These are phyloP conservation scores for Lavandula angustifolia DNA, from an alignment of 257 asterid species.

Conservation along the genomic window DNA sequence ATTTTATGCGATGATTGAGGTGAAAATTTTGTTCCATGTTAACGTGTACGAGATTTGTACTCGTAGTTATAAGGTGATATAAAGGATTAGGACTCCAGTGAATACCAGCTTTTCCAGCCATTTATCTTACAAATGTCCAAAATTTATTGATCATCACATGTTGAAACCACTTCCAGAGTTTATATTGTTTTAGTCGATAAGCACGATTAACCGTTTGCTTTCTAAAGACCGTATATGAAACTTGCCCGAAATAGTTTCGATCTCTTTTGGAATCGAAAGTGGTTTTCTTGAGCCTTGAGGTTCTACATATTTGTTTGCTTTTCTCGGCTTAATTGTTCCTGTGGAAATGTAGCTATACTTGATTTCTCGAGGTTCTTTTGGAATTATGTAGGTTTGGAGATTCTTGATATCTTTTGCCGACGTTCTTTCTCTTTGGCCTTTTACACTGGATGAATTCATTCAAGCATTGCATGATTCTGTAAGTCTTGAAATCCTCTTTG, in stretches of 20 bases:
- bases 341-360: conserved; percentile 11
- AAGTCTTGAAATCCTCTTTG: conserved; percentile 35
- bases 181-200: background rate
- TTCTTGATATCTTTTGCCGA: conserved; percentile 84
- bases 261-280: background rate
- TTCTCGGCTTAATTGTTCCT: conserved; percentile 11
- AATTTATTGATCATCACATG: background rate
- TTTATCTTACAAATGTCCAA: conserved; percentile 11
- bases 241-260: conserved; percentile 8
- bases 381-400: conserved; percentile 69
- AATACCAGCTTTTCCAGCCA: background rate
- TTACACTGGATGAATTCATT: conserved; percentile 81
- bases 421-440: conserved; percentile 93
- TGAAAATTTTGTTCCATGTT: background rate
- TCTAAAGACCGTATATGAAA: conserved; percentile 4
- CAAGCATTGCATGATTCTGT: conserved; percentile 77
- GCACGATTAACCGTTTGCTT: background rate
- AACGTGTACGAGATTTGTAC: background rate
- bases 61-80: conserved; percentile 1
- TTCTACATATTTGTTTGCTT: conserved; percentile 1
- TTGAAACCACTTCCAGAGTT: conserved; percentile 2
- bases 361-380: conserved; percentile 24
- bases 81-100: background rate
- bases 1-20: background rate
- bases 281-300: background rate